Evolutionary conservation across 106 monocot species (phyloP).

Genomic region (Cymbidium sinense): DNA sequence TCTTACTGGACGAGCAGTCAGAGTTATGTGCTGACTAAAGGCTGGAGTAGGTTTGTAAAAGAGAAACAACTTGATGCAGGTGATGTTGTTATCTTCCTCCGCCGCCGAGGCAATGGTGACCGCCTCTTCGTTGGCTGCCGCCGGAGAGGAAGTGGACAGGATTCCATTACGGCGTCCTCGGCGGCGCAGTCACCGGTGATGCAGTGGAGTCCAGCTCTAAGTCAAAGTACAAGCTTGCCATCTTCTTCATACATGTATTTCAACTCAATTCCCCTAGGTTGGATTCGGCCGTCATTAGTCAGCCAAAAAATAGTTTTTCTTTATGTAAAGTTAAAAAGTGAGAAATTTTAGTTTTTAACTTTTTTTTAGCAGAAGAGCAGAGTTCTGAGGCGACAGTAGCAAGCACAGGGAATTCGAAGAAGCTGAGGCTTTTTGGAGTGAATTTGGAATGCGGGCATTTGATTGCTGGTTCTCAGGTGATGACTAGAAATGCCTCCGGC

Average conservation of each 20-base stretch:
- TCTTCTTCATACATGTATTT: slow-evolving; percentile 8
- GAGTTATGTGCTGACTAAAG: slow-evolving; percentile 79
- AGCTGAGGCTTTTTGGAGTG: slow-evolving; percentile 49
- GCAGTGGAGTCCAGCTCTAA: slow-evolving; percentile 4
- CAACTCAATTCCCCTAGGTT: slow-evolving; percentile 23
- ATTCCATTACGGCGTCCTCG: neutral
- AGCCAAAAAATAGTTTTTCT: no score
- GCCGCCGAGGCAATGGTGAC: neutral
- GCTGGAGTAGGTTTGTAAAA: slow-evolving; percentile 68
- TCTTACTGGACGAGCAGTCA: slow-evolving; percentile 85
- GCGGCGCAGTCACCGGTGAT: neutral
- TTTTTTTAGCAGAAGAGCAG: slow-evolving; percentile 12
- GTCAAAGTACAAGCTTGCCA: neutral
- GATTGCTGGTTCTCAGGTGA: slow-evolving; percentile 5
- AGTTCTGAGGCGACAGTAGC: neutral
- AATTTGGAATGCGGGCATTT: slow-evolving; percentile 32
- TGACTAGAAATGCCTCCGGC: slow-evolving; percentile 9
- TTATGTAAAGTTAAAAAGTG: no score
- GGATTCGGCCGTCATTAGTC: neutral
- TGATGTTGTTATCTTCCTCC: slow-evolving; percentile 43
- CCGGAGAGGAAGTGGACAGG: neutral
- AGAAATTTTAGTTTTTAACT: neutral
- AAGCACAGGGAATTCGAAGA: slow-evolving; percentile 17
- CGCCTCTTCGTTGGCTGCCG: slow-evolving; percentile 28
- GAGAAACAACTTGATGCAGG: slow-evolving; percentile 67